A percentile compares a stretch with the other conserved stretches of the same genome.
These are phyloP conservation scores for Claviceps sp. DNA, from an alignment of 2,329 filamentous ascomycete species.

Conservation along the genomic window DNA sequence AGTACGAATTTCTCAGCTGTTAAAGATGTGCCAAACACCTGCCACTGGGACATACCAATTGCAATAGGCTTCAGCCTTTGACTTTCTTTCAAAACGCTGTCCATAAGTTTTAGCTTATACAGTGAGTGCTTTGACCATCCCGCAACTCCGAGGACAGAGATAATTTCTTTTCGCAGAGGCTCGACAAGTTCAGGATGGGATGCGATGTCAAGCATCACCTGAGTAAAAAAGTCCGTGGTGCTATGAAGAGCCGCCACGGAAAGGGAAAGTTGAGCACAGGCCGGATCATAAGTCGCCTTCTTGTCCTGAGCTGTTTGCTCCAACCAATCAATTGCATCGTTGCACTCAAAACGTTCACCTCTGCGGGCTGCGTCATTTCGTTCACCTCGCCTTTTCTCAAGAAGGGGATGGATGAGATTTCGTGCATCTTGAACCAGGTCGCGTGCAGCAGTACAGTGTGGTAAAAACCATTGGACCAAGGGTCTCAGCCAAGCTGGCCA, in stretches of 20 bases:
- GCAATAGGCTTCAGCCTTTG: slow-evolving; percentile 26
- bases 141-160: slow-evolving; percentile 8
- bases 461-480: slow-evolving; percentile 10
- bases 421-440: slow-evolving; percentile 3
- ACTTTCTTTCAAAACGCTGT: slow-evolving; percentile 37
- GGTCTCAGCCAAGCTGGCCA: slow-evolving; percentile 9
- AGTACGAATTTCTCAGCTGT: not conserved
- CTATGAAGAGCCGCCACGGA: slow-evolving; percentile 13
- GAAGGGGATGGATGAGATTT: slow-evolving; percentile 6
- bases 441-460: slow-evolving; percentile 6
- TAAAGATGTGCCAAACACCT: not conserved
- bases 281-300: slow-evolving; percentile 5
- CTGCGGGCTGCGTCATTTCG: slow-evolving; percentile 5
- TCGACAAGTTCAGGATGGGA: slow-evolving; percentile 10
- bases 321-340: slow-evolving; percentile 13
- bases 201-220: slow-evolving; percentile 11
- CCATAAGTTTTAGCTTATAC: slow-evolving; percentile 29
- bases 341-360: slow-evolving; percentile 1
- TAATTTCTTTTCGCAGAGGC: slow-evolving; percentile 11
- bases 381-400: slow-evolving; percentile 5
- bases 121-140: slow-evolving; percentile 12
- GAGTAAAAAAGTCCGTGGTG: slow-evolving; percentile 10
- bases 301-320: not conserved
- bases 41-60: not conserved
- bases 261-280: slow-evolving; percentile 9